A percentile compares a stretch with the other conserved stretches of the same genome.
Conservation (phyloP, 371 early-diverging fungal genomes). For the Phascolomyces articulosus region DNA sequence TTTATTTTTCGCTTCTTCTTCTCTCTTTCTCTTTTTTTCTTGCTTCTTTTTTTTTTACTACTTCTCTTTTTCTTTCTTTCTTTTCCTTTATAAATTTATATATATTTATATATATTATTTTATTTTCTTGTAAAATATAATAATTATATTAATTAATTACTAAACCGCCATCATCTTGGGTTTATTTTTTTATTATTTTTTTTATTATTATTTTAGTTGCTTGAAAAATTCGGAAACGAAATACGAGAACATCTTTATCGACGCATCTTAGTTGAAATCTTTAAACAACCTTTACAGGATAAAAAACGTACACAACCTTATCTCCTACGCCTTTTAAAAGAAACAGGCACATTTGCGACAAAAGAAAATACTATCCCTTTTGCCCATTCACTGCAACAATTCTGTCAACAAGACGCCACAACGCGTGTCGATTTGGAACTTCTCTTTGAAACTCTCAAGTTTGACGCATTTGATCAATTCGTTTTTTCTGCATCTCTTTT, state of each 20-base stretch:
- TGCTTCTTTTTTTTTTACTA: background rate
- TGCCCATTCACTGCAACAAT: background rate
- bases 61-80: background rate
- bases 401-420: slow-evolving; percentile 1
- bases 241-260: slow-evolving; percentile 1
- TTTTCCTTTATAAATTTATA: background rate
- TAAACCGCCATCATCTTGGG: background rate
- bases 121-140: background rate
- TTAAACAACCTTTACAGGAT: slow-evolving; percentile 2
- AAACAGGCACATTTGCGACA: background rate
- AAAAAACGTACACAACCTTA: slow-evolving; percentile 3
- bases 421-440: background rate
- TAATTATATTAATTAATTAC: background rate
- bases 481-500: slow-evolving; percentile 46
- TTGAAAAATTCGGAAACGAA: background rate
- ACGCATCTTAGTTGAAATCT: slow-evolving; percentile 1
- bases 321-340: background rate
- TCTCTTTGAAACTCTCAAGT: slow-evolving; percentile 26
- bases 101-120: background rate
- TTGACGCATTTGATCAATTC: slow-evolving; percentile 48
- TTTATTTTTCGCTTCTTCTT: background rate
- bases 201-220: background rate
- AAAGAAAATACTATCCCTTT: slow-evolving; percentile 3
- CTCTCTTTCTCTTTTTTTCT: background rate
- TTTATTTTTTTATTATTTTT: background rate